These are phyloP conservation scores for Cucurbita ficifolia DNA, from an alignment of 306 rosid genomes.

Conservation along the genomic window DNA sequence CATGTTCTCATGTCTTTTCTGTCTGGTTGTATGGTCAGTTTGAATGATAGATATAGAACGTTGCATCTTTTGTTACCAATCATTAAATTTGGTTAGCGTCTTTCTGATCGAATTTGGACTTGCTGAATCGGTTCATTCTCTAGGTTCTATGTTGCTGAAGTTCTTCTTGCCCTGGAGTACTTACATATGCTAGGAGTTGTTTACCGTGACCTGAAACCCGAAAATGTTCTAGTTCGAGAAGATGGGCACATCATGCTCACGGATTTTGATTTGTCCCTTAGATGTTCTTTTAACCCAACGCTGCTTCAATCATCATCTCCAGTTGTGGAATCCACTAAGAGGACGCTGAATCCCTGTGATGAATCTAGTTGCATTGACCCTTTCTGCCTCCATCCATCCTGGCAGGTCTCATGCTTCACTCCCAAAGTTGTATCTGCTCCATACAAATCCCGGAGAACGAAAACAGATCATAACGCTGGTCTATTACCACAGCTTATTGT, in stretches of 20 bases:
- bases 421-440: constrained; percentile 55
- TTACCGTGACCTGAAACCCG: constrained; percentile 93
- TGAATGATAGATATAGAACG: not conserved
- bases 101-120: constrained; percentile 4
- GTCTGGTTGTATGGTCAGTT: not conserved
- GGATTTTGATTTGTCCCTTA: constrained; percentile 81
- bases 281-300: constrained; percentile 70
- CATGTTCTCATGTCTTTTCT: not conserved
- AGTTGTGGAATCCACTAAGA: constrained; percentile 30
- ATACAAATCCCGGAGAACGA: constrained; percentile 64
- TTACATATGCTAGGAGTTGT: constrained; percentile 95
- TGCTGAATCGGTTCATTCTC: constrained; percentile 7
- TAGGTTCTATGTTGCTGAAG: constrained; percentile 94
- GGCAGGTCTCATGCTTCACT: constrained; percentile 96
- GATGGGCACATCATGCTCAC: constrained; percentile 99
- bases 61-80: not conserved
- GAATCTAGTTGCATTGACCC: constrained; percentile 86
- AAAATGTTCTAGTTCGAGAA: constrained; percentile 84
- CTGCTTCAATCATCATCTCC: constrained; percentile 64
- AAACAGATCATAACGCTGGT: constrained; percentile 45
- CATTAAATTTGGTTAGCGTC: not conserved
- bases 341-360: constrained; percentile 50
- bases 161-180: constrained; percentile 88
- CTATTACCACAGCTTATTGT: constrained; percentile 84
- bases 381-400: constrained; percentile 90